phyloP scores from a whole-genome alignment of 352 stramenopile species.

The Pythium coloratum region DNA sequence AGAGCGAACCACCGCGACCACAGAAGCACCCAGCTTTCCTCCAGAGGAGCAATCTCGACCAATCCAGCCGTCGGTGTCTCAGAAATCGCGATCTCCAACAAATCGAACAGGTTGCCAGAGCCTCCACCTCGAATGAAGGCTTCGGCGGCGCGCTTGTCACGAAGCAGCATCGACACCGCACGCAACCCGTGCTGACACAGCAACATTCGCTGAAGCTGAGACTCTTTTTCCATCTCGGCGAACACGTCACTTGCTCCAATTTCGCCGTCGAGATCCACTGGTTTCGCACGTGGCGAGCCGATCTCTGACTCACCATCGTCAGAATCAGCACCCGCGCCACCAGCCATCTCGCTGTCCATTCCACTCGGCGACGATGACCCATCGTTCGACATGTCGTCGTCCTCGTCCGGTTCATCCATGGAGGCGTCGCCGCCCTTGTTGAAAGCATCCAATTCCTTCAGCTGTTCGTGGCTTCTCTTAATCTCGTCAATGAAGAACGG shows the following conservation, averaged over 20 bases:
- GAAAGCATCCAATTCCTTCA: constrained; percentile 47
- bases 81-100: constrained; percentile 69
- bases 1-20: constrained; percentile 78
- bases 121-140: constrained; percentile 66
- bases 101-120: constrained; percentile 52
- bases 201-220: constrained; percentile 70
- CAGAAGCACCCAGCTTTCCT: constrained; percentile 79
- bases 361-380: constrained; percentile 68
- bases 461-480: constrained; percentile 63
- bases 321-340: constrained; percentile 50
- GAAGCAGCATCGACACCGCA: constrained; percentile 66
- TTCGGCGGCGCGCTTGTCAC: constrained; percentile 60
- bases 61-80: constrained; percentile 70
- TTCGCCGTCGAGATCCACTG: constrained; percentile 13
- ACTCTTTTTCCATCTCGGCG: constrained; percentile 78
- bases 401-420: constrained; percentile 71
- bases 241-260: constrained; percentile 54
- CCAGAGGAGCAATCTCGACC: constrained; percentile 68
- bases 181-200: constrained; percentile 79
- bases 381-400: constrained; percentile 87
- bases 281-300: constrained; percentile 11
- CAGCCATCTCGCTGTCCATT: constrained; percentile 71
- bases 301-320: constrained; percentile 56
- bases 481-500: constrained; percentile 79
- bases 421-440: constrained; percentile 37